phyloP scores from a whole-genome alignment of 257 asterid species.

The Linderniella brevidens region DNA sequence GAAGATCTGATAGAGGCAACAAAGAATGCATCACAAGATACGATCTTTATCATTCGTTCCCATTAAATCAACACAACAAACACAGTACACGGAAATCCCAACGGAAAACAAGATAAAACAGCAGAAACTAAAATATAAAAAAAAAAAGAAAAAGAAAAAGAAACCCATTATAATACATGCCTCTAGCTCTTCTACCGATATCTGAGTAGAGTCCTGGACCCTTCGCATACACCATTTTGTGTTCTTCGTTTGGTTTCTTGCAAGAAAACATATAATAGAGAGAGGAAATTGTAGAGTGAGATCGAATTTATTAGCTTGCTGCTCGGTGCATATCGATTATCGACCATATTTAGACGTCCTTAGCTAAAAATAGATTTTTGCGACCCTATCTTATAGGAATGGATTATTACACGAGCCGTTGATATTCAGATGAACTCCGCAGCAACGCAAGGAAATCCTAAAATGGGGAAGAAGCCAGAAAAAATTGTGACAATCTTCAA shows the following conservation, averaged over 20 bases:
- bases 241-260: background rate
- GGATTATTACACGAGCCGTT: conserved; percentile 17
- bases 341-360: conserved; percentile 1
- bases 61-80: too few species aligned
- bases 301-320: conserved; percentile 1
- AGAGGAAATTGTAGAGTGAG: too few species aligned
- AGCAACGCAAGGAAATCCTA: too few species aligned
- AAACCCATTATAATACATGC: conserved; percentile 14
- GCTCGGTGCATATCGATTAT: conserved; percentile 11
- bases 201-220: conserved; percentile 52
- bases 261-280: too few species aligned
- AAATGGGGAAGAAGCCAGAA: too few species aligned
- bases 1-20: conserved; percentile 48
- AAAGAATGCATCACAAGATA: background rate
- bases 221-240: conserved; percentile 31
- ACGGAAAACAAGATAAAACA: background rate
- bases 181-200: conserved; percentile 53
- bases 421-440: background rate
- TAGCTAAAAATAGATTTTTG: conserved; percentile 4
- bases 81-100: background rate
- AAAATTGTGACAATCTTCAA: too few species aligned
- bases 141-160: conserved; percentile 2
- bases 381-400: conserved; percentile 18
- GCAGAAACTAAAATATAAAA: background rate
- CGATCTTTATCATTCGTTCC: too few species aligned